Evolutionary conservation across 257 asterid species (phyloP), one percentile per base, ranked within the genome.

Genomic region (Voacanga thouarsii): DNA sequence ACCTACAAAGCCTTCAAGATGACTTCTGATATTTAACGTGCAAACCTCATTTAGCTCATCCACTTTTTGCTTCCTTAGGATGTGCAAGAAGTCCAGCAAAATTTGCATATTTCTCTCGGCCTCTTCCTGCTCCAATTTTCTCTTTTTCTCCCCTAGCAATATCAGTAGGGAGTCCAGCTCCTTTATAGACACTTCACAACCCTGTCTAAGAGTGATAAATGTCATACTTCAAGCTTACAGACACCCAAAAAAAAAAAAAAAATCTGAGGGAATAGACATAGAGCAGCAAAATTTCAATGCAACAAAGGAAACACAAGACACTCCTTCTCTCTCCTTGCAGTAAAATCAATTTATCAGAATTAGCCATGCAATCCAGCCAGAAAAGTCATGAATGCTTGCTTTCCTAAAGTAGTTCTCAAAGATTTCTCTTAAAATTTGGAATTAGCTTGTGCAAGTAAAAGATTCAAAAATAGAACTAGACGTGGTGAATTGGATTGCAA

Each of bases 41-140:
- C 91, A 83, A 77, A 90, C 97, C 97, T 90, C 96, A 26, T 75
- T 89, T 77, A 92, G 93, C 77, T 86, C 94, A 72, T 84, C 86
- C 71, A 84, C 82, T 87, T 90, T 90, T 86, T 89, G 88, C 82
- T 87, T 89, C 89, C 84, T 89, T 83, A 90, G 84, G 85, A 86
- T 80, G 77, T 84, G 86, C 72, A 92, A 84, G 89, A 92, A 92
- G 78, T 90, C 96, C 82, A 84, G 88, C 84, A 92, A 77, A 85
- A 89, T 88, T 81, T 89, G 90, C 96, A 92, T 84, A 85, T 88
- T 90, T 87, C 92, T 88, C 86, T 92, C 97, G 59, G 97, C 90
- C 85, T 92, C 96, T 83, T 88, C 92, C 80, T 92, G 97, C 84
- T 92, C 97, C 86, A 92, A 64, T 75, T 86, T 88, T 85, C 93